Evolutionary conservation across 2,329 filamentous ascomycete genomes (phyloP), one percentile per base, ranked within the genome.

Genomic region (Rhinocladiella similis): DNA sequence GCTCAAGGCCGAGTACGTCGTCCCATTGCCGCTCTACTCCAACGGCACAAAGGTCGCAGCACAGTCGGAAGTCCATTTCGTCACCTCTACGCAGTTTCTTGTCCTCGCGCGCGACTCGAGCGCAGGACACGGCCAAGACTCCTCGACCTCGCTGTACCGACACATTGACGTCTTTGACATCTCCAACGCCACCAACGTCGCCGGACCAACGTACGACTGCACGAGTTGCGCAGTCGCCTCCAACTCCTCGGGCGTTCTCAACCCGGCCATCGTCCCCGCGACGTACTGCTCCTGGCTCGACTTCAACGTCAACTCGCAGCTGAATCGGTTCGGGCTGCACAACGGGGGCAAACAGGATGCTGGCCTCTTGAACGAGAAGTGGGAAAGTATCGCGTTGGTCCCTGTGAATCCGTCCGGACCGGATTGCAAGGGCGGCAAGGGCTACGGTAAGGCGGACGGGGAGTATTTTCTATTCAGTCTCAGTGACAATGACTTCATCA

Each of bases 401-500:
- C 85, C 85, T 1, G 80, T 83, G 5, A 76, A 84, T 63, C 76
- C 76, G 29, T 39, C 41, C 3, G 41, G 25, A 66, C 66, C 35
- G 5, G 49, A 60, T 38, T 60, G 57, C 41, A 54, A 49, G 27
- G 53, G 54, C 20, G 49, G 22, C 29, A 33, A 33, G 29, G 7
- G 53, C 7, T 35, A 39, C 13, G 38, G 47, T 68, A 70, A 19
- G 76, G 35, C 41, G 35, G 47, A 82, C 54, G 80, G 82, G 22
- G 83, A 89, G 71, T 90, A 83, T 69, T 89, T 84, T 66, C 68
- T 91, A 33, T 82, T 91, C 59, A 83, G 80, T 12, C 72, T 89
- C 47, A 87, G 82, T 54, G 88, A 90, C 65, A 89, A 91, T 66
- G 87, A 91, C 69, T 90, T 90, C 64, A 84, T 90, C 54, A 90